Conservation (phyloP, 225 moss, liverwort and hornwort species). For the Anthoceros angustus region DNA sequence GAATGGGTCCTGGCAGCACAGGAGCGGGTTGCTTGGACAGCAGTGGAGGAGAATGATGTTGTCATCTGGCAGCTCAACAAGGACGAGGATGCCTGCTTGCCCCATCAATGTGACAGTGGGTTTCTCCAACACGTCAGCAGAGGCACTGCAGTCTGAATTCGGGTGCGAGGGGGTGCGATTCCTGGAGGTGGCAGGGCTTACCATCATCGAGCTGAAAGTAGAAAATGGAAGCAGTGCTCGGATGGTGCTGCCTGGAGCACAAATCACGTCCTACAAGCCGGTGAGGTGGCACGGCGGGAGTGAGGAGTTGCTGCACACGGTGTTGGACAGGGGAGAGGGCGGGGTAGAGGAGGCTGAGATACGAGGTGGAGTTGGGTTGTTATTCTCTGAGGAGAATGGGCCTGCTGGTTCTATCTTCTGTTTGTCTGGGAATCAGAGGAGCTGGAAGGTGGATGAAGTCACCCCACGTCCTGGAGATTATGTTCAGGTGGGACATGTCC, state of each 20-base stretch:
- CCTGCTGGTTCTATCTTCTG: slow-evolving; percentile 21
- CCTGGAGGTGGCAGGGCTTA: slow-evolving; percentile 29
- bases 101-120: background rate
- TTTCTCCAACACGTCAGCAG: slow-evolving; percentile 12
- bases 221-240: slow-evolving; percentile 37
- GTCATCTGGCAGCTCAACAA: too few relatives aligned
- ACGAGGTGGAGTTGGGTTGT: slow-evolving; percentile 42
- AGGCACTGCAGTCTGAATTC: slow-evolving; percentile 35
- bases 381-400: slow-evolving; percentile 21
- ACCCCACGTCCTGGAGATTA: slow-evolving; percentile 28
- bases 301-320: slow-evolving; percentile 52
- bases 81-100: too few relatives aligned
- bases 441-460: slow-evolving; percentile 57
- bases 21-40: too few relatives aligned
- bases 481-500: slow-evolving; percentile 40
- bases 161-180: slow-evolving; percentile 50
- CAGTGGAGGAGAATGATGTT: too few relatives aligned
- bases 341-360: slow-evolving; percentile 11
- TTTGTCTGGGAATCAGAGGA: slow-evolving; percentile 6
- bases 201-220: slow-evolving; percentile 40
- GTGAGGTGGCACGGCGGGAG: slow-evolving; percentile 71
- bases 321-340: slow-evolving; percentile 10
- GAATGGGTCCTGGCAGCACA: too few relatives aligned
- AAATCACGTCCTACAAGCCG: slow-evolving; percentile 44
- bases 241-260: slow-evolving; percentile 36